Evolutionary conservation across 495 filamentous ascomycete species (phyloP), one percentile per base, ranked within the genome.

Genomic region (Hypoxylon subgilvum): DNA sequence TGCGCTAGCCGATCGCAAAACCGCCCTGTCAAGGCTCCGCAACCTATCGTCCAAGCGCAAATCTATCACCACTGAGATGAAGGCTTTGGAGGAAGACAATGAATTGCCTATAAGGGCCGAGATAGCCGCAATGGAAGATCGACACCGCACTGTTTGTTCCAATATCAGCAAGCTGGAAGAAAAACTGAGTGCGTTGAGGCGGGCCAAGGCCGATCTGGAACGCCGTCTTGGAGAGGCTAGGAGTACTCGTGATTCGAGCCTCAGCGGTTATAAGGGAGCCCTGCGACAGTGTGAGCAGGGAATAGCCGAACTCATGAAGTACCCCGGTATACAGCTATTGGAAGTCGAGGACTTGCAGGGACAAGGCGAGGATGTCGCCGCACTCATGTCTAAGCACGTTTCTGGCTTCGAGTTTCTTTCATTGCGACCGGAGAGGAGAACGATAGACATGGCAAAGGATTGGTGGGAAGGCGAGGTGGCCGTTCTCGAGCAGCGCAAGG

Each of bases 381-480:
- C 48, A 27, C 57, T 70, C 9, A 63, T 77, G 54, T 62, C 57
- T 3, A 69, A 69, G 9, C 72, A 72, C 21, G 60, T 64, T 13
- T 58, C 61, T 0, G 76, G 78, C 0, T 19, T 65, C 17, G 76
- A 81, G 46, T 80, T 83, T 21, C 61, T 84, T 53, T 77, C 80
- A 3, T 68, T 96, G 31, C 83, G 87, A 4, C 77, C 82, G 0
- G 83, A 86, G 65, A 79, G 89, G 17, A 76, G 91, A 42, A 96
- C 90, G 1, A 72, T 90, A 14, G 84, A 84, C 19, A 88, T 95
- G 84, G 90, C 88, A 0, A 82, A 78, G 54, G 87, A 91, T 36
- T 86, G 88, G 69, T 96, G 89, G 88, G 76, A 79, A 23, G 76
- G 75, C 5, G 89, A 94, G 69, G 76, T 85, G 18, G 74, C 75